Conservation (phyloP, 257 asterid species). For the Nicotiana obtusifolia region DNA sequence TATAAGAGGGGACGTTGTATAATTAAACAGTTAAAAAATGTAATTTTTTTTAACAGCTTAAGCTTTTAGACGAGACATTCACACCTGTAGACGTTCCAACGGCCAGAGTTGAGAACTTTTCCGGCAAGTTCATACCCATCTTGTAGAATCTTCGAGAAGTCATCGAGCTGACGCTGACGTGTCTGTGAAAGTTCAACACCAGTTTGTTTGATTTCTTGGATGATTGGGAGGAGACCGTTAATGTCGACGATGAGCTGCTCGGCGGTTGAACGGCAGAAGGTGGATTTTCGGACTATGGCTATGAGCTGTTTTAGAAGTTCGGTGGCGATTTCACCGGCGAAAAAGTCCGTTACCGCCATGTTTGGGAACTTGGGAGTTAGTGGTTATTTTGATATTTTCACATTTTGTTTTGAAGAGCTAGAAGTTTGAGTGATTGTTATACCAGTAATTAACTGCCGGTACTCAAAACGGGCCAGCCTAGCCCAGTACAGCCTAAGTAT, state of each 20-base stretch:
- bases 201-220: constrained; percentile 67
- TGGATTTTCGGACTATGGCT: constrained; percentile 42
- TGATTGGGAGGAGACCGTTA: constrained; percentile 54
- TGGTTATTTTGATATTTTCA: neutral
- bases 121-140: constrained; percentile 58
- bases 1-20: neutral
- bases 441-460: too few relatives aligned
- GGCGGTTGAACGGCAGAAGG: constrained; percentile 64
- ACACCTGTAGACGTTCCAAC: constrained; percentile 63
- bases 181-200: constrained; percentile 74
- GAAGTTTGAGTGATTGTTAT: neutral
- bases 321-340: constrained; percentile 85
- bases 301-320: constrained; percentile 72
- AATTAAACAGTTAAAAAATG: neutral
- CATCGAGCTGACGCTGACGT: constrained; percentile 82
- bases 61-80: neutral
- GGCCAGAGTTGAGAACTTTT: constrained; percentile 53
- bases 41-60: neutral
- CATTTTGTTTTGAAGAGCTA: neutral
- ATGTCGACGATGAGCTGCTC: constrained; percentile 51
- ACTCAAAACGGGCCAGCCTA: too few relatives aligned
- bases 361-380: neutral
- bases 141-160: constrained; percentile 48
- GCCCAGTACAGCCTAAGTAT: too few relatives aligned
- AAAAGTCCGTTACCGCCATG: constrained; percentile 84